Evolutionary conservation across 1,284 basidiomycete species (phyloP).

Genomic region (Blastosporella zonata): DNA sequence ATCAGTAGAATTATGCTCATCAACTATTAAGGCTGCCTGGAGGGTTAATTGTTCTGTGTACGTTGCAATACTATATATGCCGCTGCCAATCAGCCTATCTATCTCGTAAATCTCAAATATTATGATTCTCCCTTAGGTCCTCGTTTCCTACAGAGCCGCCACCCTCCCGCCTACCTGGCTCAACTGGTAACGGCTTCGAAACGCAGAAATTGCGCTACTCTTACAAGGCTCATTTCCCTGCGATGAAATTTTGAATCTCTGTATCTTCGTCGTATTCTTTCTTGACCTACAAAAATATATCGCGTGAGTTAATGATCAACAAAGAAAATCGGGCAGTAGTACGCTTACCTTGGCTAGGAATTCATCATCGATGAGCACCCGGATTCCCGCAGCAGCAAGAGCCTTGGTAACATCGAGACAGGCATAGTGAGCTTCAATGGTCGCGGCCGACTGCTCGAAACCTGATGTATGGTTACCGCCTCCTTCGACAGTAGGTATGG

Average conservation of each 20-base stretch:
- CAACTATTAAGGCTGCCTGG: too few relatives aligned
- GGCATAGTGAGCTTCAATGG: constrained; percentile 25
- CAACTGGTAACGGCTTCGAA: too few relatives aligned
- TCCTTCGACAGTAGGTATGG: constrained; percentile 27
- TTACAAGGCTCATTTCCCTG: not conserved
- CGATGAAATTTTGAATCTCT: constrained; percentile 7
- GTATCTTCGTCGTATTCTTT: constrained; percentile 36
- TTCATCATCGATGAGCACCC: constrained; percentile 27
- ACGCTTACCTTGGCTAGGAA: constrained; percentile 30
- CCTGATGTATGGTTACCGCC: constrained; percentile 30
- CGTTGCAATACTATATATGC: too few relatives aligned
- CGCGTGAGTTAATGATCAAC: not conserved
- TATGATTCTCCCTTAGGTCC: too few relatives aligned
- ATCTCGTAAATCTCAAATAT: too few relatives aligned
- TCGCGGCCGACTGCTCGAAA: constrained; percentile 23
- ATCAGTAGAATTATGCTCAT: too few relatives aligned
- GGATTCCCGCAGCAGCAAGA: constrained; percentile 27
- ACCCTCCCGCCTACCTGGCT: too few relatives aligned
- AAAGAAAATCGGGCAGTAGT: too few relatives aligned
- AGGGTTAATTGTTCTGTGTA: too few relatives aligned
- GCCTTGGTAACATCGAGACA: constrained; percentile 30
- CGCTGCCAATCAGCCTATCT: too few relatives aligned
- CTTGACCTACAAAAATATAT: constrained; percentile 32
- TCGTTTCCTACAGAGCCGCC: too few relatives aligned
- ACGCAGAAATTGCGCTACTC: too few relatives aligned